Evolutionary conservation across 2,329 filamentous ascomycete genomes (phyloP).

Genomic region (Sphaerulina musiva): DNA sequence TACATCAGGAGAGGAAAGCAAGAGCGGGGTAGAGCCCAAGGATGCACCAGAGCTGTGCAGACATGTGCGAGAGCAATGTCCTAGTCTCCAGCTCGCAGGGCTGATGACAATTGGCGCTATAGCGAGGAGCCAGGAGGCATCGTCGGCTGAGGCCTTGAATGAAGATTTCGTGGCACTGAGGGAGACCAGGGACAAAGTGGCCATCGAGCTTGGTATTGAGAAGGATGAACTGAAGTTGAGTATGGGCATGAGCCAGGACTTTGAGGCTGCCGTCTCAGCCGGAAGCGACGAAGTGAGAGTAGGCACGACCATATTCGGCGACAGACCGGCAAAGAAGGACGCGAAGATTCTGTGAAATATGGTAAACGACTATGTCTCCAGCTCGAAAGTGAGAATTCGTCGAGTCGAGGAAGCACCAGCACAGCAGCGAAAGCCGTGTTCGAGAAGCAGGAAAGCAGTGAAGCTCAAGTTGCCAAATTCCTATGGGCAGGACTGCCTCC

Average conservation of each 20-base stretch:
- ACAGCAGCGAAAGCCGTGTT: too few species aligned
- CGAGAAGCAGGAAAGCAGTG: too few species aligned
- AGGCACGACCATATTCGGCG: slow-evolving; percentile 89
- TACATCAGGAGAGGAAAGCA: slow-evolving; percentile 79
- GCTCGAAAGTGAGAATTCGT: too few species aligned
- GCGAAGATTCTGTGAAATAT: slow-evolving; percentile 52
- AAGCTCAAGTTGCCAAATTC: too few species aligned
- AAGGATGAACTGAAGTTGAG: slow-evolving; percentile 69
- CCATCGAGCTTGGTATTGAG: slow-evolving; percentile 51
- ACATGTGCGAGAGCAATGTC: slow-evolving; percentile 63
- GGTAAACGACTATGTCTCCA: too few species aligned
- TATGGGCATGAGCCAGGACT: slow-evolving; percentile 99
- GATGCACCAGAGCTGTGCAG: slow-evolving; percentile 58
- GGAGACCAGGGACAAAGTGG: slow-evolving; percentile 65
- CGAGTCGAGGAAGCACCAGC: too few species aligned
- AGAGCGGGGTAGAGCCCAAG: slow-evolving; percentile 71
- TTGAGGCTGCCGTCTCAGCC: slow-evolving; percentile 74
- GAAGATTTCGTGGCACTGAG: slow-evolving; percentile 73
- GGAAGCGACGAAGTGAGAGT: slow-evolving; percentile 87
- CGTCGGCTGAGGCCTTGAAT: slow-evolving; percentile 69
- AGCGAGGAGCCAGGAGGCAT: slow-evolving; percentile 68
- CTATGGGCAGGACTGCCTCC: too few species aligned
- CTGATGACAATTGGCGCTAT: slow-evolving; percentile 98
- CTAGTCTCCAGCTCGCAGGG: slow-evolving; percentile 66
- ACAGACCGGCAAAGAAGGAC: slow-evolving; percentile 70